Percentiles rank a stretch among this genome's conserved stretches.
phyloP scores from a whole-genome alignment of 345 rosid species.

The Moricandia arvensis region DNA sequence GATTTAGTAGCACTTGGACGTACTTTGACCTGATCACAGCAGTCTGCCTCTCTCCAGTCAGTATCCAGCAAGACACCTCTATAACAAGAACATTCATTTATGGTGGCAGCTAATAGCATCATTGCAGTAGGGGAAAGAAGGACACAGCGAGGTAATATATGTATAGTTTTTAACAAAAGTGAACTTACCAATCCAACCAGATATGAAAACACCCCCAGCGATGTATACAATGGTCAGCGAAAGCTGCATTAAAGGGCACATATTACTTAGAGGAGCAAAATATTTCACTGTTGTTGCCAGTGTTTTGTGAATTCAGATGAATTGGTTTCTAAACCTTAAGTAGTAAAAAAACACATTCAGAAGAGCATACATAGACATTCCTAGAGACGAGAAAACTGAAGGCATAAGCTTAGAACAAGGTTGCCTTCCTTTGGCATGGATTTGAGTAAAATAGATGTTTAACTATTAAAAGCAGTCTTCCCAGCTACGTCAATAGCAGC shows the following conservation, averaged over 20 bases:
- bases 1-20: constrained; percentile 93
- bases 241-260: constrained; percentile 62
- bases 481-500: constrained; percentile 5
- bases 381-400: background rate
- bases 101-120: constrained; percentile 24
- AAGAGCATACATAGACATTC: constrained; percentile 10
- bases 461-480: constrained; percentile 1
- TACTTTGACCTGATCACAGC: constrained; percentile 96
- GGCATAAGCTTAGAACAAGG: constrained; percentile 3
- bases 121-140: constrained; percentile 10
- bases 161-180: background rate
- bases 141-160: background rate
- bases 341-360: constrained; percentile 5
- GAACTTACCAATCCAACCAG: constrained; percentile 95
- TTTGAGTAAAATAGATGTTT: background rate
- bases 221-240: constrained; percentile 72
- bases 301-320: background rate
- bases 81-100: constrained; percentile 47
- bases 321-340: background rate
- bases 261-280: constrained; percentile 4
- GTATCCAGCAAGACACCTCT: constrained; percentile 99
- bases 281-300: background rate
- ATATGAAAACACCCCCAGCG: constrained; percentile 82
- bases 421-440: constrained; percentile 1
- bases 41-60: constrained; percentile 98